phyloP scores from a whole-genome alignment of 345 rosid genomes.

The Boechera divaricarpa region DNA sequence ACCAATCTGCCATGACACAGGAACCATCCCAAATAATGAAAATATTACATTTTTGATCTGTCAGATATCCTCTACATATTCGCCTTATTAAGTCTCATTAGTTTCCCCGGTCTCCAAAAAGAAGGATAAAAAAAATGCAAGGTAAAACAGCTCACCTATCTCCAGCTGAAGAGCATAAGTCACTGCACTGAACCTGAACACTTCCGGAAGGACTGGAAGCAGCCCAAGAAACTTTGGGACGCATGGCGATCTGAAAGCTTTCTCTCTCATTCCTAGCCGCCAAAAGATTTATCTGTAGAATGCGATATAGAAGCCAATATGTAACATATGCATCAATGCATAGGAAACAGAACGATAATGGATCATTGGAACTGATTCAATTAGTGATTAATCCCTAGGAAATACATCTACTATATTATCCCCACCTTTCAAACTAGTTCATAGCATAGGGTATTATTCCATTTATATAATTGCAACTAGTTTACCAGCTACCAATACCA shows the following conservation, averaged over 20 bases:
- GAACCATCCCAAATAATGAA: constrained; percentile 34
- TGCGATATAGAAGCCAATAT: constrained; percentile 21
- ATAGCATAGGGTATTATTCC: not conserved
- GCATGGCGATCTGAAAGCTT: constrained; percentile 90
- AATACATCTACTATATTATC: not conserved
- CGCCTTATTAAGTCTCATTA: not conserved
- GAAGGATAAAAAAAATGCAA: not conserved
- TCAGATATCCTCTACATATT: not conserved
- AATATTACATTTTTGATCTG: not conserved
- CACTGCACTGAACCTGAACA: constrained; percentile 87
- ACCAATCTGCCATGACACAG: constrained; percentile 59
- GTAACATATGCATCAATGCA: not conserved
- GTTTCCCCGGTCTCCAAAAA: constrained; percentile 2
- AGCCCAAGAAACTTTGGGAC: constrained; percentile 93
- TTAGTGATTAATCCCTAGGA: not conserved
- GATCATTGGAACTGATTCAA: not conserved
- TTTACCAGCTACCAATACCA: constrained; percentile 23
- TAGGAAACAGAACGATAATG: not conserved
- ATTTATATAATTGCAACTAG: not conserved
- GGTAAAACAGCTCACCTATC: constrained; percentile 66
- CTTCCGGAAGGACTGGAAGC: constrained; percentile 67
- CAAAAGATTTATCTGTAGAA: constrained; percentile 78
- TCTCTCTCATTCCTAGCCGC: constrained; percentile 99
- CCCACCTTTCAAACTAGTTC: constrained; percentile 4
- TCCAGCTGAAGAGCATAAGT: constrained; percentile 80